These are phyloP conservation scores for Globisporangium nunn DNA, from an alignment of 352 stramenopile genomes.

Conservation along the genomic window DNA sequence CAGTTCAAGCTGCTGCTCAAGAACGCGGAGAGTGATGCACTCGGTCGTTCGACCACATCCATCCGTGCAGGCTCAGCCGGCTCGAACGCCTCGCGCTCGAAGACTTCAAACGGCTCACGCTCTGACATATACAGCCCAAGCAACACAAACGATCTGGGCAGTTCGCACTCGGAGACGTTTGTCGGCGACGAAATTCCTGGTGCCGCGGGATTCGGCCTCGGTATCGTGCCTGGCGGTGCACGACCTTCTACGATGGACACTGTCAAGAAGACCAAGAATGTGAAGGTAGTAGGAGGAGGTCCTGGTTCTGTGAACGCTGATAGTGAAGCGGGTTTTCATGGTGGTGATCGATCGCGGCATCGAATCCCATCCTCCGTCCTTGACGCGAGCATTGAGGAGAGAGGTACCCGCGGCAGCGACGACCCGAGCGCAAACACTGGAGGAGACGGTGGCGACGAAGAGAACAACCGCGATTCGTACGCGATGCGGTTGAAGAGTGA, in stretches of 20 bases:
- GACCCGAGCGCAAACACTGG: constrained; percentile 18
- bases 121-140: constrained; percentile 24
- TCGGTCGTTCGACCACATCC: constrained; percentile 16
- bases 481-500: constrained; percentile 46
- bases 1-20: constrained; percentile 88
- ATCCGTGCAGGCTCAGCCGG: constrained; percentile 37
- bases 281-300: constrained; percentile 6
- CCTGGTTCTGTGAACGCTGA: background rate
- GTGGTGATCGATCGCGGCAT: constrained; percentile 14
- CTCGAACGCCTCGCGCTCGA: constrained; percentile 38
- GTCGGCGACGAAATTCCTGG: constrained; percentile 56
- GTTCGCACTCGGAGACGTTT: constrained; percentile 23
- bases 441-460: constrained; percentile 9
- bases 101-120: constrained; percentile 43
- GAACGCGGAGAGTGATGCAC: constrained; percentile 29
- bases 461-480: constrained; percentile 6
- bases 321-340: background rate
- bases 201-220: constrained; percentile 47
- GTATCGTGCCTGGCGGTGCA: constrained; percentile 40
- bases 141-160: constrained; percentile 12
- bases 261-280: constrained; percentile 28
- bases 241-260: constrained; percentile 64
- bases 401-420: constrained; percentile 7
- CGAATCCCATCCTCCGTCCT: constrained; percentile 29
- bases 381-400: constrained; percentile 8